phyloP scores from a whole-genome alignment of 352 stramenopile species.

The Plasmopara muralis region DNA sequence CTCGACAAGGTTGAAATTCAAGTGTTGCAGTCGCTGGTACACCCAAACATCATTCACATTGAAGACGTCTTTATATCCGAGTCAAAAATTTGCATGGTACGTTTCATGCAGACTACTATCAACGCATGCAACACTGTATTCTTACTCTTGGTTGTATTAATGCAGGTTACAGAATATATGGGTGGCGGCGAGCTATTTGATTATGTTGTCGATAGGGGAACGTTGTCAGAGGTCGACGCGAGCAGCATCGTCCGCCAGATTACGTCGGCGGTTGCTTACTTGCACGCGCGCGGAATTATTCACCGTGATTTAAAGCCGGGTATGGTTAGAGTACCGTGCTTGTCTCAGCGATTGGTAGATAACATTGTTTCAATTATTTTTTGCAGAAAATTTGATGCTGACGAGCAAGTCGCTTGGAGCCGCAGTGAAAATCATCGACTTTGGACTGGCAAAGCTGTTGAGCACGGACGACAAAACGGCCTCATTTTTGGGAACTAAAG shows the following conservation, averaged over 20 bases:
- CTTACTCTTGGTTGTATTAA: conserved; percentile 6
- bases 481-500: conserved; percentile 81
- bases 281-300: conserved; percentile 83
- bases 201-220: conserved; percentile 88
- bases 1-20: conserved; percentile 72
- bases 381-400: conserved; percentile 76
- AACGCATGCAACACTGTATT: neutral
- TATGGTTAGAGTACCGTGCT: conserved; percentile 6
- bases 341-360: neutral
- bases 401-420: conserved; percentile 72
- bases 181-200: conserved; percentile 86
- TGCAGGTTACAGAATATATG: conserved; percentile 85
- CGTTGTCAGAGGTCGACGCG: conserved; percentile 80
- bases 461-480: conserved; percentile 73
- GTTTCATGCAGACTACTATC: neutral
- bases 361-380: neutral
- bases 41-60: conserved; percentile 89
- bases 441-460: conserved; percentile 94
- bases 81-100: conserved; percentile 82
- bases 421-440: conserved; percentile 98
- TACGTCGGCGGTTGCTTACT: conserved; percentile 85
- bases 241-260: conserved; percentile 85
- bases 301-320: conserved; percentile 88
- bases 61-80: conserved; percentile 82
- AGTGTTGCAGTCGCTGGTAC: conserved; percentile 82